phyloP scores from a whole-genome alignment of 2,329 filamentous ascomycete genomes.

The Ceratocystis eucalypticola region DNA sequence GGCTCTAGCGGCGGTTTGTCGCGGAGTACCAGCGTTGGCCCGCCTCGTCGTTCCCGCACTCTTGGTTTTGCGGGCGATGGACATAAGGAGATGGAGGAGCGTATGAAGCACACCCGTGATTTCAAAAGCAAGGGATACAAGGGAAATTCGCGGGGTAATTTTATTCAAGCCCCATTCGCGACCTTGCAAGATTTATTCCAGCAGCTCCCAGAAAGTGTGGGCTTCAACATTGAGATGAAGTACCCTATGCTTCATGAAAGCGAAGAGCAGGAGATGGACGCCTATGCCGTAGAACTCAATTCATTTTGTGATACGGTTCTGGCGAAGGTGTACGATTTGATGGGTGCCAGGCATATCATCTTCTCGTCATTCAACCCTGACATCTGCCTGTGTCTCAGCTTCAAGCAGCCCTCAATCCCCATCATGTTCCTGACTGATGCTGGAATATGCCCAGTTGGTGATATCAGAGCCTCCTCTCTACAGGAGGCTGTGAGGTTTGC shows the following conservation, averaged over 20 bases:
- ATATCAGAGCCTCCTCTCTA: slow-evolving; percentile 77
- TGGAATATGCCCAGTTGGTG: slow-evolving; percentile 65
- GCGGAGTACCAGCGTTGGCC: slow-evolving; percentile 30
- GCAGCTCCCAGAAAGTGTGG: slow-evolving; percentile 65
- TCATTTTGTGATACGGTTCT: slow-evolving; percentile 92
- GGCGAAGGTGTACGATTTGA: slow-evolving; percentile 75
- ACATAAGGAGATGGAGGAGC: slow-evolving; percentile 46
- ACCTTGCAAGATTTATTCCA: slow-evolving; percentile 88
- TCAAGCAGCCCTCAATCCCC: slow-evolving; percentile 94
- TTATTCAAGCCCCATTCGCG: slow-evolving; percentile 91
- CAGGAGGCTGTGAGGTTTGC: slow-evolving; percentile 95
- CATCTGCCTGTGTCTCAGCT: slow-evolving; percentile 82
- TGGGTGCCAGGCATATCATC: slow-evolving; percentile 74
- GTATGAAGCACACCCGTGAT: slow-evolving; percentile 93
- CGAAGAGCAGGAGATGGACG: slow-evolving; percentile 92
- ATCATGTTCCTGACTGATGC: slow-evolving; percentile 90
- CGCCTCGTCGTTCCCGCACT: slow-evolving; percentile 38
- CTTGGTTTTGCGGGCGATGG: slow-evolving; percentile 37
- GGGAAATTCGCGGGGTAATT: slow-evolving; percentile 82
- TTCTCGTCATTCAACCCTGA: slow-evolving; percentile 98
- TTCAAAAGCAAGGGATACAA: slow-evolving; percentile 95
- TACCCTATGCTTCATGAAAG: slow-evolving; percentile 96
- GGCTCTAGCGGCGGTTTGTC: slow-evolving; percentile 16
- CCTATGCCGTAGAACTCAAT: slow-evolving; percentile 89
- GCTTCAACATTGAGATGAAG: slow-evolving; percentile 99